Conservation (phyloP, 2,329 filamentous ascomycete species). For the Curvularia hawaiiensis region DNA sequence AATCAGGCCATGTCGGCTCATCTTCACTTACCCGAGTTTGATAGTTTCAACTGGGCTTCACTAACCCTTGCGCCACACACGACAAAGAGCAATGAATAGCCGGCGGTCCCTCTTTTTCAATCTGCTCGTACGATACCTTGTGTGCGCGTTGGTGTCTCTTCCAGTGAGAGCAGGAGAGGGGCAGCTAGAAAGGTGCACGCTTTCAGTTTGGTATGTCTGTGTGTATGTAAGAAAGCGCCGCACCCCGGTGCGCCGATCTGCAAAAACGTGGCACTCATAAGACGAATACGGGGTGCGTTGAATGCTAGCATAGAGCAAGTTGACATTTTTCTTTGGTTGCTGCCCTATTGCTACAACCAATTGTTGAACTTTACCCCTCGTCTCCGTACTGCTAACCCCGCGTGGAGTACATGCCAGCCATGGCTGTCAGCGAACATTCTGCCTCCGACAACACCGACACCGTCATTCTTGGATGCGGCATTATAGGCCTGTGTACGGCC, state of each 20-base stretch:
- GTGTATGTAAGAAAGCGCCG: not conserved
- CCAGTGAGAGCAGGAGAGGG: not conserved
- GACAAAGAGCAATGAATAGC: not conserved
- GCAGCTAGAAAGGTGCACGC: not conserved
- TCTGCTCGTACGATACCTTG: slow-evolving; percentile 1
- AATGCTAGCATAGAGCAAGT: not conserved
- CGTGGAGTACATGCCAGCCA: slow-evolving; percentile 5
- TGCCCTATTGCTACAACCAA: not conserved
- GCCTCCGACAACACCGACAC: slow-evolving; percentile 16
- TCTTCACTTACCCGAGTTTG: slow-evolving; percentile 11
- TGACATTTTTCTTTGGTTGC: not conserved
- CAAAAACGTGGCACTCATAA: not conserved
- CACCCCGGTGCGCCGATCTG: not conserved
- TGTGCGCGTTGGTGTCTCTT: not conserved
- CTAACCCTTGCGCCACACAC: not conserved
- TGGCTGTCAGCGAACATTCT: slow-evolving; percentile 2
- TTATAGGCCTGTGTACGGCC: slow-evolving; percentile 52
- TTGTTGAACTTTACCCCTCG: not conserved
- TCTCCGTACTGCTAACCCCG: slow-evolving; percentile 3
- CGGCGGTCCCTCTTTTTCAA: not conserved
- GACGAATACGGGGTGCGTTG: not conserved
- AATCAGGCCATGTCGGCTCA: slow-evolving; percentile 19
- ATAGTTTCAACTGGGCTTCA: not conserved
- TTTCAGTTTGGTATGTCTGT: not conserved
- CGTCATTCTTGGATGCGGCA: slow-evolving; percentile 52